phyloP scores from a whole-genome alignment of 2,329 filamentous ascomycete species.

The Cladosporium sp. region DNA sequence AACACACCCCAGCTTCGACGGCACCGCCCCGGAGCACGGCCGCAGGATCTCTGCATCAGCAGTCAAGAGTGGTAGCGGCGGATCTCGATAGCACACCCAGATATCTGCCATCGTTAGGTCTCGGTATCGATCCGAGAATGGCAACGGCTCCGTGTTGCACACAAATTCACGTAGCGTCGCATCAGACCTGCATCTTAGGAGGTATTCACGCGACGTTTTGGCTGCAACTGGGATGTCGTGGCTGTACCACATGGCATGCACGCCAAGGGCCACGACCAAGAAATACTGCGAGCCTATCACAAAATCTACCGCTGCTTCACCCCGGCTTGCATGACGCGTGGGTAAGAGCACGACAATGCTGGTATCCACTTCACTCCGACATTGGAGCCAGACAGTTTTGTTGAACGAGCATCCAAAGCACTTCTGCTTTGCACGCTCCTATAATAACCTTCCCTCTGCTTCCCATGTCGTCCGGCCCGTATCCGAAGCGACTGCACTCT shows the following conservation, averaged over 20 bases:
- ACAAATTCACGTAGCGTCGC: not conserved
- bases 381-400: too few species aligned
- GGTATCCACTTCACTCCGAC: not conserved
- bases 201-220: not conserved
- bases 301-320: not conserved
- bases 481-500: not conserved
- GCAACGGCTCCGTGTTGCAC: constrained; percentile 4
- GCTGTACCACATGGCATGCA: not conserved
- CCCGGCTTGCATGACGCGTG: not conserved
- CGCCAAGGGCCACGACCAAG: constrained; percentile 2
- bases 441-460: too few species aligned
- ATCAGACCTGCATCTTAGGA: not conserved
- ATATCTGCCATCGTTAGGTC: not conserved
- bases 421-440: too few species aligned
- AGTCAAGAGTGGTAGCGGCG: constrained; percentile 2
- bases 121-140: not conserved
- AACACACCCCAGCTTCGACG: constrained; percentile 3
- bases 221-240: not conserved
- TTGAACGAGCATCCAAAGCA: too few species aligned
- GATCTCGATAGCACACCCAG: not conserved
- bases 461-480: too few species aligned
- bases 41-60: constrained; percentile 1
- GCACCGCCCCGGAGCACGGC: not conserved
- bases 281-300: not conserved
- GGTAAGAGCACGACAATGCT: not conserved